Evolutionary conservation across 164 flowering plant species (phyloP).

Genomic region (Aristolochia californica): DNA sequence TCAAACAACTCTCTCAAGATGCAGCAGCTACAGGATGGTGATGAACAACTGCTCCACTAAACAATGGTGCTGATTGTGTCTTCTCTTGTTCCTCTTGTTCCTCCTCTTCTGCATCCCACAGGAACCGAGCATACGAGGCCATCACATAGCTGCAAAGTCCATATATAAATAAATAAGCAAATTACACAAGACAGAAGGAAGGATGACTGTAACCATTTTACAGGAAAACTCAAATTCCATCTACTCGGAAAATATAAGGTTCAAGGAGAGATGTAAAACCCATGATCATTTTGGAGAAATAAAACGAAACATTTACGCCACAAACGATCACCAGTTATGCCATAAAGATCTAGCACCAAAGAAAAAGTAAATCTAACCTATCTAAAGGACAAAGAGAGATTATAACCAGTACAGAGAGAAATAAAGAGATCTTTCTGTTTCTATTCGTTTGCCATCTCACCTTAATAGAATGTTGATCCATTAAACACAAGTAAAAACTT

Average conservation of each 20-base stretch:
- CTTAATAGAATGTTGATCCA: not conserved
- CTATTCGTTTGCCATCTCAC: not conserved
- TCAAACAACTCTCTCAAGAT: not conserved
- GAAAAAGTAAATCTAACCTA: not conserved
- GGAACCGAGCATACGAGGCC: conserved; percentile 40
- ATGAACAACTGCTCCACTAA: not conserved
- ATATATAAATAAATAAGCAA: not conserved
- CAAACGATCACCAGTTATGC: no score
- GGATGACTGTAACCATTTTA: not conserved
- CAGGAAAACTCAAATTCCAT: not conserved
- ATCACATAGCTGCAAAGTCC: conserved; percentile 29
- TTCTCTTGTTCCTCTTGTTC: conserved; percentile 23
- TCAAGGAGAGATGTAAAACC: not conserved
- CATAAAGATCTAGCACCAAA: not conserved
- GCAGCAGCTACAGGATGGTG: conserved; percentile 3
- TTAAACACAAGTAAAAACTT: not conserved
- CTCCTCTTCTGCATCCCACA: conserved; percentile 36
- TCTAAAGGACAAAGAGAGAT: not conserved
- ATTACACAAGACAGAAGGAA: not conserved
- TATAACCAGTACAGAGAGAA: not conserved
- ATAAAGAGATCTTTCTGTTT: no score
- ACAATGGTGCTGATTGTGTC: conserved; percentile 1
- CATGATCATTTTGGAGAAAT: not conserved
- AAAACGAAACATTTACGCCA: not conserved
- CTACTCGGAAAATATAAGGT: no score